Conservation (phyloP, 768 basidiomycete species). For the Postia placenta region DNA sequence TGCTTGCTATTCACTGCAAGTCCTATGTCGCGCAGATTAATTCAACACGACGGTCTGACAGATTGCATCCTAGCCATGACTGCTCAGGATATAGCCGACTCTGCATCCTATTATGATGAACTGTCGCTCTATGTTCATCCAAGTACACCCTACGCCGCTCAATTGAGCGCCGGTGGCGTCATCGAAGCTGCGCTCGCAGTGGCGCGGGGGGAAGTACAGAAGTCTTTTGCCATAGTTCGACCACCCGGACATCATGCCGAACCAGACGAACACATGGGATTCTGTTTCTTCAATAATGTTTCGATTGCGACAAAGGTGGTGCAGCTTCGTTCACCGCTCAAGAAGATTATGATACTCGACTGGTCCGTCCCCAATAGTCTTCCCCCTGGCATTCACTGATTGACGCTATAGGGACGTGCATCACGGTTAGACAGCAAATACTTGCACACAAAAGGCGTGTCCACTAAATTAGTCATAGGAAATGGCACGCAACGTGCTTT, state of each 20-base stretch:
- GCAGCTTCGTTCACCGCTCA: constrained; percentile 60
- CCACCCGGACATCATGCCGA: constrained; percentile 99
- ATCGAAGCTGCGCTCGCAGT: constrained; percentile 87
- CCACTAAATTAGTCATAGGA: constrained; percentile 46
- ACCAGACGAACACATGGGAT: constrained; percentile 97
- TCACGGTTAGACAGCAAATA: constrained; percentile 79
- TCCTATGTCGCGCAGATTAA: too few relatives aligned
- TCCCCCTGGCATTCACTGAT: too few relatives aligned
- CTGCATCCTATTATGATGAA: constrained; percentile 80
- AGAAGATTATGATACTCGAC: constrained; percentile 87
- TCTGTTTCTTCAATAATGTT: constrained; percentile 99
- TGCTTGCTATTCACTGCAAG: constrained; percentile 76
- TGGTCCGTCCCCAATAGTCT: constrained; percentile 74
- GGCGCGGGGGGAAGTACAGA: constrained; percentile 72
- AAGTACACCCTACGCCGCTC: constrained; percentile 78
- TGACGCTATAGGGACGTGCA: constrained; percentile 90
- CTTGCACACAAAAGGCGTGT: too few relatives aligned
- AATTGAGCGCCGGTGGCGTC: constrained; percentile 90
- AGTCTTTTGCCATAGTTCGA: constrained; percentile 90
- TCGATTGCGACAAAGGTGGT: constrained; percentile 86
- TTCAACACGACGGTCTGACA: too few relatives aligned
- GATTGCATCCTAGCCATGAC: constrained; percentile 61
- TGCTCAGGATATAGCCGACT: constrained; percentile 66
- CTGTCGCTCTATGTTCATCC: constrained; percentile 90
- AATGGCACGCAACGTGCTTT: constrained; percentile 98